A percentile compares a stretch with the other conserved stretches of the same genome.
Conservation (phyloP, 2,329 filamentous ascomycete genomes). For the Colletotrichum acutatum region DNA sequence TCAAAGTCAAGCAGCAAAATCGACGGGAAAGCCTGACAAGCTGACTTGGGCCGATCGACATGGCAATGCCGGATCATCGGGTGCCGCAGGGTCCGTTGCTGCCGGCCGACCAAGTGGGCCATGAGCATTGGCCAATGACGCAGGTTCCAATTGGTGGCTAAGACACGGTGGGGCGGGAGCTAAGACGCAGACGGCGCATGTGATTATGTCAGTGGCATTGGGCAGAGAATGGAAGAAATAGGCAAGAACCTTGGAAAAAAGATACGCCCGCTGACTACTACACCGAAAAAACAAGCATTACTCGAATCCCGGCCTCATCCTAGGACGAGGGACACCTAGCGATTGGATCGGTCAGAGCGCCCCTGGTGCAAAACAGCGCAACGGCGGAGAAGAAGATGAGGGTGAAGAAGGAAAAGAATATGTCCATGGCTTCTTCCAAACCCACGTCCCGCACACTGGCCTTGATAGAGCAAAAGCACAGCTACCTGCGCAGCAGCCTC, state of each 20-base stretch:
- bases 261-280: conserved; percentile 12
- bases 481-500: too few species aligned
- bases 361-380: neutral
- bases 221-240: conserved; percentile 1
- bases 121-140: conserved; percentile 16
- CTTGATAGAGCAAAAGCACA: neutral
- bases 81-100: conserved; percentile 19
- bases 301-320: conserved; percentile 1
- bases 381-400: neutral
- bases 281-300: neutral
- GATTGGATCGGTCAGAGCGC: conserved; percentile 12
- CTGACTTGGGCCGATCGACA: conserved; percentile 15
- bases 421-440: neutral
- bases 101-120: conserved; percentile 6
- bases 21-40: conserved; percentile 3
- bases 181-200: conserved; percentile 14
- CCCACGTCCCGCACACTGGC: neutral
- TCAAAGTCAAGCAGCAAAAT: conserved; percentile 15
- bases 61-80: conserved; percentile 27
- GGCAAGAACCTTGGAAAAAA: neutral
- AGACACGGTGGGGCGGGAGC: neutral
- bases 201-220: conserved; percentile 32
- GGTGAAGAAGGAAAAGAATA: neutral
- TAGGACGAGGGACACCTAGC: neutral
- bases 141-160: neutral